A percentile compares a stretch with the other conserved stretches of the same genome.
Conservation (phyloP, 148 eudicot species). For the Limonium bicolor region DNA sequence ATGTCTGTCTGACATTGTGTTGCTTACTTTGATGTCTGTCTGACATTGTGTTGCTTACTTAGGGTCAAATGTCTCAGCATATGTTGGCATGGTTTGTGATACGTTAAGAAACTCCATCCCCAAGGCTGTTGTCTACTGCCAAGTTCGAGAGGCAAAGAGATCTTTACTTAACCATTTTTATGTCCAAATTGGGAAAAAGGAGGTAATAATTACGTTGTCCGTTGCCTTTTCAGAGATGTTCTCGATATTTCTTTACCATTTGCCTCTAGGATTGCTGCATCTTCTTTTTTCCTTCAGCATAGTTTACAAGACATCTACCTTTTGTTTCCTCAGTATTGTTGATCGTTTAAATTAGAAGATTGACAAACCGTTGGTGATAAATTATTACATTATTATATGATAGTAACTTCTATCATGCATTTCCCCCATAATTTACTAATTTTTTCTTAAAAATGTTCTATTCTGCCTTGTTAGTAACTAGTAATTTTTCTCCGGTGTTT, state of each 20-base stretch:
- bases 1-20: too few relatives aligned
- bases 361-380: too few relatives aligned
- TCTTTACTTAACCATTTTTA: conserved; percentile 68
- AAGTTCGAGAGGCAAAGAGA: conserved; percentile 86
- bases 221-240: not conserved
- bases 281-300: not conserved
- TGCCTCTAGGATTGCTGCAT: not conserved
- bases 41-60: conserved; percentile 7
- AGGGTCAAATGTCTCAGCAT: conserved; percentile 88
- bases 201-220: conserved; percentile 29
- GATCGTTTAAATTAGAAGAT: too few relatives aligned
- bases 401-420: too few relatives aligned
- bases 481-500: too few relatives aligned
- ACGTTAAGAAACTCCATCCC: conserved; percentile 74
- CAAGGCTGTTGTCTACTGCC: conserved; percentile 94
- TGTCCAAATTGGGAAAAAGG: conserved; percentile 72
- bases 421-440: too few relatives aligned
- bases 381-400: too few relatives aligned
- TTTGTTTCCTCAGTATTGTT: too few relatives aligned
- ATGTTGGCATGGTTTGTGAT: conserved; percentile 82
- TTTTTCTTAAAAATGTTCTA: too few relatives aligned
- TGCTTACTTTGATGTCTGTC: too few relatives aligned
- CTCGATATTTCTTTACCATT: not conserved
- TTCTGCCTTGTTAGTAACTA: too few relatives aligned
- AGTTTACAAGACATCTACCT: too few relatives aligned